Evolutionary conservation across 1,139 yeast genomes (phyloP).

Genomic region (Geotrichum restrictum): DNA sequence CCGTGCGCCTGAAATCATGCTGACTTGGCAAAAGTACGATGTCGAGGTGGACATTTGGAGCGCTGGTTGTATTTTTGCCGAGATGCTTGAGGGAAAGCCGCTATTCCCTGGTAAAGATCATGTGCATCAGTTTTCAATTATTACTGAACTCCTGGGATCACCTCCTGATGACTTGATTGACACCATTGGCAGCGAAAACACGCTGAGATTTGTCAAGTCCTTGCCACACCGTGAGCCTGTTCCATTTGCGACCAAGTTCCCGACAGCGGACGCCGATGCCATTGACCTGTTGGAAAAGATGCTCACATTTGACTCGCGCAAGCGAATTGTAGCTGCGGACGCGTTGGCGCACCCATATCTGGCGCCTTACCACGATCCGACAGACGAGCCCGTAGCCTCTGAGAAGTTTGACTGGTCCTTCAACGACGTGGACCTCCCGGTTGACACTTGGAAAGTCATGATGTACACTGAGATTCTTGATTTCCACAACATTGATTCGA

Average conservation of each 20-base stretch:
- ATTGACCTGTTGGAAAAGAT: slow-evolving; percentile 81
- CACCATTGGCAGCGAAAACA: slow-evolving; percentile 93
- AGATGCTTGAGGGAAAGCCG: slow-evolving; percentile 98
- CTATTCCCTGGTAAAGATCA: slow-evolving; percentile 98
- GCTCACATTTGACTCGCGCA: slow-evolving; percentile 92
- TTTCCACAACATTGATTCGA: slow-evolving; percentile 70
- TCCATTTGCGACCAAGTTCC: slow-evolving; percentile 78
- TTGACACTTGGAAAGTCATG: slow-evolving; percentile 98
- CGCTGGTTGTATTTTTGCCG: slow-evolving; percentile 98
- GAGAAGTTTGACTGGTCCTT: slow-evolving; percentile 96
- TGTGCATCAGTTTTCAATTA: slow-evolving; percentile 94
- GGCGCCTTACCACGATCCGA: slow-evolving; percentile 97
- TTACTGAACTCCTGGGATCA: slow-evolving; percentile 91
- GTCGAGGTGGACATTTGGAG: slow-evolving; percentile 99
- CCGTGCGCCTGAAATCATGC: slow-evolving; percentile 98
- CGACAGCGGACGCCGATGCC: slow-evolving; percentile 83
- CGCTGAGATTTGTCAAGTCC: slow-evolving; percentile 87
- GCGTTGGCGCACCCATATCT: slow-evolving; percentile 88
- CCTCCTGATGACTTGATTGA: slow-evolving; percentile 96
- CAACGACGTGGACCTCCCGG: slow-evolving; percentile 95
- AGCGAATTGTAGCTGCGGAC: slow-evolving; percentile 87
- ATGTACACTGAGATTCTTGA: slow-evolving; percentile 96
- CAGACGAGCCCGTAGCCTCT: slow-evolving; percentile 94
- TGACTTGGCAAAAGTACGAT: slow-evolving; percentile 98
- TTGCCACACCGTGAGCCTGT: slow-evolving; percentile 90